phyloP scores from a whole-genome alignment of 2,329 filamentous ascomycete genomes.

The Exophiala oligosperma region DNA sequence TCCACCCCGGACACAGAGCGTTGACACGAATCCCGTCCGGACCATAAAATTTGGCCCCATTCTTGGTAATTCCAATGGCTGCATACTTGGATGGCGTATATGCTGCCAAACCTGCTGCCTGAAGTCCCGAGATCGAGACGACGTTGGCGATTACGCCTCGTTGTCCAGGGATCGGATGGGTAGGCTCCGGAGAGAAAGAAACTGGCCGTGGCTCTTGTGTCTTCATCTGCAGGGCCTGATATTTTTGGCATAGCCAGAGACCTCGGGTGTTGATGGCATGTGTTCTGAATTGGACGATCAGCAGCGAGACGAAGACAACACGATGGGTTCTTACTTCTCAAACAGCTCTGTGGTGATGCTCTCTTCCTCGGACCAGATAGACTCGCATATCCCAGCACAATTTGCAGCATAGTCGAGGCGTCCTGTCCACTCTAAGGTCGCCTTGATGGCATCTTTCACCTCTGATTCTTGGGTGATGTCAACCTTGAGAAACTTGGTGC shows the following conservation, averaged over 20 bases:
- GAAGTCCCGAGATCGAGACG: conserved; percentile 19
- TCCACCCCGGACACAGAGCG: conserved; percentile 23
- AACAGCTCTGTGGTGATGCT: conserved; percentile 21
- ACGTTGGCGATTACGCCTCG: conserved; percentile 23
- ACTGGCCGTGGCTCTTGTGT: conserved; percentile 16
- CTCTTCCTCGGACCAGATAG: conserved; percentile 20
- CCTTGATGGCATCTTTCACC: conserved; percentile 17
- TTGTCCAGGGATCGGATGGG: conserved; percentile 17
- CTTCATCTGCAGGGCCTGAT: conserved; percentile 22
- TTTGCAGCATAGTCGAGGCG: conserved; percentile 25
- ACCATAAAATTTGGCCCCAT: conserved; percentile 23
- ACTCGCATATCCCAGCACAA: conserved; percentile 23
- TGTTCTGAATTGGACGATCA: conserved; percentile 4
- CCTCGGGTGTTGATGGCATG: conserved; percentile 21
- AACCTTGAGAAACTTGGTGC: conserved; percentile 21
- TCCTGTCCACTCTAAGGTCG: conserved; percentile 16
- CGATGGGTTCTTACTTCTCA: conserved; percentile 12
- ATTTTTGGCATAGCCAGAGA: conserved; percentile 22
- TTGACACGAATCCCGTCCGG: conserved; percentile 24
- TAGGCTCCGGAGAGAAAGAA: conserved; percentile 6
- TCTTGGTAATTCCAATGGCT: conserved; percentile 21
- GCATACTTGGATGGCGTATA: conserved; percentile 23
- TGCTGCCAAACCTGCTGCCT: conserved; percentile 18
- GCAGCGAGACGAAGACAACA: too few species aligned
- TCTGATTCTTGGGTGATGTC: conserved; percentile 23